Evolutionary conservation across 306 rosid genomes (phyloP).

Genomic region (Dryas octopetala): DNA sequence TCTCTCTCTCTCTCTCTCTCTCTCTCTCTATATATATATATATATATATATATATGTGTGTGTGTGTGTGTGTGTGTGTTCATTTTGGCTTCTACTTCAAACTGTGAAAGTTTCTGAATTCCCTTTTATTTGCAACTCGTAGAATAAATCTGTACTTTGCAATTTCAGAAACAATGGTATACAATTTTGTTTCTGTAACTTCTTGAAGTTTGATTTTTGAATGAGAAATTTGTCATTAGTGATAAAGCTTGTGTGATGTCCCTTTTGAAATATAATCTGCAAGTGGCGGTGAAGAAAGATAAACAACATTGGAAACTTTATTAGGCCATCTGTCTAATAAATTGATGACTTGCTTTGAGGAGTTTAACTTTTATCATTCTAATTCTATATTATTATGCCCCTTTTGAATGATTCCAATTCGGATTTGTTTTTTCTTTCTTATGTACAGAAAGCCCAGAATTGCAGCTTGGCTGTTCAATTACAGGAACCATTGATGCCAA

Average conservation of each 20-base stretch:
- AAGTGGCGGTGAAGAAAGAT: background rate
- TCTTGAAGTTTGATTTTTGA: slow-evolving; percentile 3
- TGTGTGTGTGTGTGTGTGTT: background rate
- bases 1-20: no score
- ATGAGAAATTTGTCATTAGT: background rate
- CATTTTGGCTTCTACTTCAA: background rate
- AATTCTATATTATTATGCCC: background rate
- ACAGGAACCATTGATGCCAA: slow-evolving; percentile 67
- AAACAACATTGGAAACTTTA: background rate
- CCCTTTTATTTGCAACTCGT: background rate
- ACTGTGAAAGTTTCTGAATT: background rate
- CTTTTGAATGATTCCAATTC: slow-evolving; percentile 12
- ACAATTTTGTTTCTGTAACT: background rate
- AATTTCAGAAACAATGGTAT: background rate
- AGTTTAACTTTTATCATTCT: background rate
- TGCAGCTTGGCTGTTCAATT: slow-evolving; percentile 45
- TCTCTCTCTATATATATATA: no score
- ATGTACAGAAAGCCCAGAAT: slow-evolving; percentile 41
- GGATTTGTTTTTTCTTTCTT: slow-evolving; percentile 23
- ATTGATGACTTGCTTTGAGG: slow-evolving; percentile 1
- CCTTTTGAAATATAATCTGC: background rate
- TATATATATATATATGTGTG: background rate
- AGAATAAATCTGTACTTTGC: background rate
- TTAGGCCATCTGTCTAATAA: background rate
- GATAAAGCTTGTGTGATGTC: background rate